These are phyloP conservation scores for Cardamine resedifolia DNA, from an alignment of 345 rosid species.

Conservation along the genomic window DNA sequence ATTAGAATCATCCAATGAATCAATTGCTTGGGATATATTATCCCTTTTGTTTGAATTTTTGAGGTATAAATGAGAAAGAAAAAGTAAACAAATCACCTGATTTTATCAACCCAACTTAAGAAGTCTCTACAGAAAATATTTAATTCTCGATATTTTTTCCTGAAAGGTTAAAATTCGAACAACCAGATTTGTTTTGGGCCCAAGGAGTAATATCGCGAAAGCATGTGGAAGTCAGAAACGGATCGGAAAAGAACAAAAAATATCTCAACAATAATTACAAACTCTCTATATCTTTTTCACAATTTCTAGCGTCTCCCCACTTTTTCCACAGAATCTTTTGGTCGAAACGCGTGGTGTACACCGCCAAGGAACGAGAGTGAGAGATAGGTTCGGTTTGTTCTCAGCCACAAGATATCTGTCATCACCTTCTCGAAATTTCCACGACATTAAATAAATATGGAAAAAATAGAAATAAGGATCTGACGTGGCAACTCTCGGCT, in stretches of 20 bases:
- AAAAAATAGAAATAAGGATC: constrained; percentile 5
- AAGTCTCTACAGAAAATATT: not conserved
- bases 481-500: constrained; percentile 44
- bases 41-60: not conserved
- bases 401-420: constrained; percentile 54
- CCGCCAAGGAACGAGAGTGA: not conserved
- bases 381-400: constrained; percentile 16
- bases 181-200: not conserved
- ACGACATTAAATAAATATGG: not conserved
- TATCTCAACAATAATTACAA: constrained; percentile 21
- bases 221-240: not conserved
- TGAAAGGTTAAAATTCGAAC: not conserved
- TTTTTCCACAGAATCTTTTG: not conserved
- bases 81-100: not conserved
- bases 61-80: not conserved
- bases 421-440: constrained; percentile 52
- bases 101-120: not conserved
- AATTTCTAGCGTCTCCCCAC: not conserved
- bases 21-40: not conserved
- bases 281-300: not conserved
- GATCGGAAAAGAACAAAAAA: not conserved
- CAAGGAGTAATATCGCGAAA: not conserved
- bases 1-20: not conserved
- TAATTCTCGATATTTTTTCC: not conserved
- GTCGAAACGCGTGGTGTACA: constrained; percentile 15